A percentile compares a stretch with the other conserved stretches of the same genome.
phyloP scores from a whole-genome alignment of 2,329 filamentous ascomycete genomes.

The Apiospora hydei region DNA sequence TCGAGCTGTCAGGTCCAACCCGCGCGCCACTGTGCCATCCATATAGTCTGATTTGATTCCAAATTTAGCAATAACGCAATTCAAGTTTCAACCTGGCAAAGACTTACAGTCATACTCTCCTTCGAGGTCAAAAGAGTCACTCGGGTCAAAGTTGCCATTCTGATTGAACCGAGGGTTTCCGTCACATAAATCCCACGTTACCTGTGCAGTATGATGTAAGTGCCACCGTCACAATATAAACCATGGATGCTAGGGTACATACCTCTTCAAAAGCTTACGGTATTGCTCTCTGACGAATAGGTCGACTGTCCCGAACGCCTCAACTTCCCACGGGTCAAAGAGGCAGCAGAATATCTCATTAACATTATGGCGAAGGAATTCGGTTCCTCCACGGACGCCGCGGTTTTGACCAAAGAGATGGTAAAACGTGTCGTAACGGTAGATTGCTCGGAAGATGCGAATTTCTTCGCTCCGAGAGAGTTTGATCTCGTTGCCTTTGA shows the following conservation, averaged over 20 bases:
- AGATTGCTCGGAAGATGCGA: constrained; percentile 34
- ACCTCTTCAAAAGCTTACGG: constrained; percentile 3
- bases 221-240: background rate
- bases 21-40: background rate
- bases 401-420: constrained; percentile 30
- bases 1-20: background rate
- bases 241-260: background rate
- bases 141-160: background rate
- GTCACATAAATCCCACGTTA: constrained; percentile 29
- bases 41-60: background rate
- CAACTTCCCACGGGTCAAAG: constrained; percentile 33
- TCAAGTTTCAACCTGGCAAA: background rate
- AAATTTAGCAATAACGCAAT: background rate
- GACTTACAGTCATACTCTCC: constrained; percentile 18
- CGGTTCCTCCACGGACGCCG: constrained; percentile 22
- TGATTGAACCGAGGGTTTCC: background rate
- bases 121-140: background rate
- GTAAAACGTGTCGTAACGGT: constrained; percentile 33
- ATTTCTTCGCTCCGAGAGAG: constrained; percentile 18
- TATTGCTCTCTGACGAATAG: constrained; percentile 29
- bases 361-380: constrained; percentile 25
- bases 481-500: background rate
- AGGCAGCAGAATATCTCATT: constrained; percentile 27
- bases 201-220: background rate
- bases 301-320: constrained; percentile 31